Percentiles rank a stretch among this genome's conserved stretches.
These are phyloP conservation scores for Acanthamoeba royreba DNA, from an alignment of 208 protist genomes.

Conservation along the genomic window DNA sequence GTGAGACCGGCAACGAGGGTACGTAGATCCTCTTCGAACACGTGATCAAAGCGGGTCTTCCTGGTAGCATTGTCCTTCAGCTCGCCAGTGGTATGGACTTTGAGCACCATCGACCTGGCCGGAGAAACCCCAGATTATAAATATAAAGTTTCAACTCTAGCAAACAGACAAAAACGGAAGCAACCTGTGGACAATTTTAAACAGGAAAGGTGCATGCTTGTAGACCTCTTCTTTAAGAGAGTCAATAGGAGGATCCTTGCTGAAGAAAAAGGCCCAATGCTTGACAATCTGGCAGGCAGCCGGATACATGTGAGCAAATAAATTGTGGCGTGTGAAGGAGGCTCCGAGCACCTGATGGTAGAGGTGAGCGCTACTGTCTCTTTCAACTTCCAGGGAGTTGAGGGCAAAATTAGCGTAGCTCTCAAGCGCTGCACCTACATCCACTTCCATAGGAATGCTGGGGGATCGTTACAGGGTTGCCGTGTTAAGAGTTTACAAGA, in stretches of 20 bases:
- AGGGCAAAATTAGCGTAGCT: not conserved
- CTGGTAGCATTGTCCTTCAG: not conserved
- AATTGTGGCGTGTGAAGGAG: not conserved
- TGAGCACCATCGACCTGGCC: slow-evolving; percentile 1
- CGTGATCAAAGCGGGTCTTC: not conserved
- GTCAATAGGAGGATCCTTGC: not conserved
- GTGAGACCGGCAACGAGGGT: not conserved
- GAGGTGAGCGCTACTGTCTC: not conserved
- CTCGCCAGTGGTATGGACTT: not conserved
- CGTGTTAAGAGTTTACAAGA: too few species aligned
- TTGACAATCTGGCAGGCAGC: not conserved
- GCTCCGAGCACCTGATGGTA: not conserved
- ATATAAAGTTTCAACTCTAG: not conserved
- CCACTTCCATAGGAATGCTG: not conserved
- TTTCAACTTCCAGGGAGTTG: not conserved
- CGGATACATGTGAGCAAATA: not conserved
- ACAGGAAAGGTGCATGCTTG: not conserved
- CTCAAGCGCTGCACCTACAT: not conserved
- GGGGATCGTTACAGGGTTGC: too few species aligned
- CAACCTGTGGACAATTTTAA: not conserved
- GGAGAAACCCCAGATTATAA: not conserved
- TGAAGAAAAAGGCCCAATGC: not conserved
- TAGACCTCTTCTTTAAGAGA: not conserved
- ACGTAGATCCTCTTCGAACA: not conserved
- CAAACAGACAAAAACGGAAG: not conserved